phyloP scores from a whole-genome alignment of 164 flowering plant species.

The Nymphaea colorata region DNA sequence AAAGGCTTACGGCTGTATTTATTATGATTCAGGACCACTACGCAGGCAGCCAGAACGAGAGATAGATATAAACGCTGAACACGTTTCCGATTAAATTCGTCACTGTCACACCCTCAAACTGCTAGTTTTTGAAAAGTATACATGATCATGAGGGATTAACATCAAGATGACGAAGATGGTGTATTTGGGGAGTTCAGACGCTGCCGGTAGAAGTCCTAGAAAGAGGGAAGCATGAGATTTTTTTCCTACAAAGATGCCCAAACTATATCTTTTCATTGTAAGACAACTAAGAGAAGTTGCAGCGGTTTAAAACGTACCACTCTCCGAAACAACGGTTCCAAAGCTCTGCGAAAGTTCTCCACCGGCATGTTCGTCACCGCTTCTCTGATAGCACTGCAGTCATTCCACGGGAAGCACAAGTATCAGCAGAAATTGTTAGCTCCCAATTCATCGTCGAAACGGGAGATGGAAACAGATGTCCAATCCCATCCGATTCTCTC shows the following conservation, averaged over 20 bases:
- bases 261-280: background rate
- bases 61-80: too few species aligned
- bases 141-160: background rate
- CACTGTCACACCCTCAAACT: too few species aligned
- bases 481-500: background rate
- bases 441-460: background rate
- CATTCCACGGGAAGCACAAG: background rate
- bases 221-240: too few species aligned
- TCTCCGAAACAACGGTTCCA: background rate
- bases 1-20: too few species aligned
- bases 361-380: background rate
- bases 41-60: too few species aligned
- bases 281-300: background rate
- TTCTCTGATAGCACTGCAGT: background rate
- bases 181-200: background rate
- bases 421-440: background rate
- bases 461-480: background rate
- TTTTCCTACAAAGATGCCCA: background rate
- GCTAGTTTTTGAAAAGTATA: too few species aligned
- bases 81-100: too few species aligned
- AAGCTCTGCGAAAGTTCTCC: background rate
- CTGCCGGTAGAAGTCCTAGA: too few species aligned
- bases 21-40: too few species aligned
- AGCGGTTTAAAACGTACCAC: background rate
- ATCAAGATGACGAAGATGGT: background rate